Percentiles rank a stretch among this genome's conserved stretches.
Conservation (phyloP, 2,329 filamentous ascomycete genomes). For the Colletotrichum spinosum region DNA sequence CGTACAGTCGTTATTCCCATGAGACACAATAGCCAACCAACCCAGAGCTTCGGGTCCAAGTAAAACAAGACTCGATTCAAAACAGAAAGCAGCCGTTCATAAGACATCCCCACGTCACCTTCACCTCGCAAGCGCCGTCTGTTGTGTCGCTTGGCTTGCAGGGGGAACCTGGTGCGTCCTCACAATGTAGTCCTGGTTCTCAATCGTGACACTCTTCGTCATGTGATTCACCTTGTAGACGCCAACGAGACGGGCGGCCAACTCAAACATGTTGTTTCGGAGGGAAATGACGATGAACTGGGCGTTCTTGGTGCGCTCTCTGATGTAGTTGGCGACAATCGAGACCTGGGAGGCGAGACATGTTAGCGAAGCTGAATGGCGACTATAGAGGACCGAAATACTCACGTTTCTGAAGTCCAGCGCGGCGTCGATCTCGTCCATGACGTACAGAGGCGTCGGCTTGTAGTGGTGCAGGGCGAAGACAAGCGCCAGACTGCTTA, state of each 20-base stretch:
- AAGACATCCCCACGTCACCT: slow-evolving; percentile 7
- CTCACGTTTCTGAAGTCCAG: slow-evolving; percentile 97
- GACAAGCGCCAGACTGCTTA: slow-evolving; percentile 93
- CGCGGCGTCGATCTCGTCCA: slow-evolving; percentile 99
- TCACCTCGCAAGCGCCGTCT: slow-evolving; percentile 28
- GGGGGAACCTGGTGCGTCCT: slow-evolving; percentile 50
- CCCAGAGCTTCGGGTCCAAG: neutral
- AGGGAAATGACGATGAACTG: slow-evolving; percentile 99
- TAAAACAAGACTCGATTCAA: slow-evolving; percentile 5
- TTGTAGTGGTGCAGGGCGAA: slow-evolving; percentile 99
- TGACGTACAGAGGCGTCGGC: slow-evolving; percentile 96
- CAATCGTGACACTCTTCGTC: slow-evolving; percentile 91
- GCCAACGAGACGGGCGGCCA: slow-evolving; percentile 92
- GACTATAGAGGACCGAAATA: slow-evolving; percentile 42
- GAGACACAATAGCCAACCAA: slow-evolving; percentile 25
- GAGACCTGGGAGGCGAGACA: slow-evolving; percentile 73
- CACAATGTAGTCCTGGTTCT: slow-evolving; percentile 82
- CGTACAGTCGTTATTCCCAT: slow-evolving; percentile 38
- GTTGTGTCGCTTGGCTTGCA: slow-evolving; percentile 40
- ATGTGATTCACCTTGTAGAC: slow-evolving; percentile 99
- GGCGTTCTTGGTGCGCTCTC: slow-evolving; percentile 98
- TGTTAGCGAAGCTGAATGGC: slow-evolving; percentile 30
- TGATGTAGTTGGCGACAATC: slow-evolving; percentile 98
- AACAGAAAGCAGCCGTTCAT: slow-evolving; percentile 36
- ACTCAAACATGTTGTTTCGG: slow-evolving; percentile 99